Conservation (phyloP, 495 filamentous ascomycete species). For the Penicillium manginii region DNA sequence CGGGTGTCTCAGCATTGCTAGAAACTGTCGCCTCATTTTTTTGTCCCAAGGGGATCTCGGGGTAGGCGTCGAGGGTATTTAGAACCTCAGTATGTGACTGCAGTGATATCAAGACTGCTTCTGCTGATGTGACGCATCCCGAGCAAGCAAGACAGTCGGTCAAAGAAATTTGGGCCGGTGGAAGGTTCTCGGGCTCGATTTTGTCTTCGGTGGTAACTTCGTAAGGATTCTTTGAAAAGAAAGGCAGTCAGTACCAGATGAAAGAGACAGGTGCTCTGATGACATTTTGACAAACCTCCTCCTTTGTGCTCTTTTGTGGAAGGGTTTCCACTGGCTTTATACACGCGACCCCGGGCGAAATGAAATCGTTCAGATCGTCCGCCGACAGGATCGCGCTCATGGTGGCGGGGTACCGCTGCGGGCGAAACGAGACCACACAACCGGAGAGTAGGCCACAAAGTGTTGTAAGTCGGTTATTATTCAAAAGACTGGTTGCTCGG, state of each 20-base stretch:
- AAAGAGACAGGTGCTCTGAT: neutral
- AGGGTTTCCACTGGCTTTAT: conserved; percentile 97
- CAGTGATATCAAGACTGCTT: conserved; percentile 89
- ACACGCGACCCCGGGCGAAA: conserved; percentile 94
- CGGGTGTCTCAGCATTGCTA: conserved; percentile 28
- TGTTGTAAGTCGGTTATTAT: no score
- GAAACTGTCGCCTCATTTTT: conserved; percentile 29
- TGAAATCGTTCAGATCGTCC: conserved; percentile 98
- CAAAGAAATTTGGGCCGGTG: conserved; percentile 85
- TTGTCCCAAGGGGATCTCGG: conserved; percentile 45
- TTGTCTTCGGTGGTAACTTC: conserved; percentile 94
- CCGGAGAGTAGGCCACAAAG: neutral
- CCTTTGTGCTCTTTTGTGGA: conserved; percentile 54
- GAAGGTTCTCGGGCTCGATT: conserved; percentile 56
- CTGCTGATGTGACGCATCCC: conserved; percentile 95
- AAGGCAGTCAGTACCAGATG: neutral
- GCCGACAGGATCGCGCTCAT: conserved; percentile 97
- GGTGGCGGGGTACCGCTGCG: conserved; percentile 35
- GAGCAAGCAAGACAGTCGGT: conserved; percentile 98
- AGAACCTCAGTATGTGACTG: conserved; percentile 93
- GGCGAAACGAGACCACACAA: conserved; percentile 12
- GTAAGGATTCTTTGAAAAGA: conserved; percentile 61
- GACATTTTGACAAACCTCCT: conserved; percentile 35
- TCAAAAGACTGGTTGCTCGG: no score
- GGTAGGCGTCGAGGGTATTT: conserved; percentile 71